Conservation (phyloP, 1,139 yeast species). For the Taphrina sp. region DNA sequence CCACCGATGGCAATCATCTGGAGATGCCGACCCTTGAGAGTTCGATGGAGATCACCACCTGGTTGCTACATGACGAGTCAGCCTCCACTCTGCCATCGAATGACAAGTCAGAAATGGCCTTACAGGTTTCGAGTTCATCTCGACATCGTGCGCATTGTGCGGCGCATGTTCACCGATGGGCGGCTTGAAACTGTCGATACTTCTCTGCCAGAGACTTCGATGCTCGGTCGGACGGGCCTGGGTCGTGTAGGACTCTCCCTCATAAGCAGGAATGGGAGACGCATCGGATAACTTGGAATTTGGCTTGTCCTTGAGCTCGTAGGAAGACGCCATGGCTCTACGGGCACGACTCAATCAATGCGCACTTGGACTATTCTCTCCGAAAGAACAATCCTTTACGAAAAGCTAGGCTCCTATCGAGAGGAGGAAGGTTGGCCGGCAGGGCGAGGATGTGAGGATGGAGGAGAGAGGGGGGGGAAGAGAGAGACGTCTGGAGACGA, state of each 20-base stretch:
- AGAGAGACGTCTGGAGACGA: no score
- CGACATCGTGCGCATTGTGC: slow-evolving; percentile 5
- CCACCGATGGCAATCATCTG: slow-evolving; percentile 64
- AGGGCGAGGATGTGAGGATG: no score
- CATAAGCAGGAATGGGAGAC: not conserved
- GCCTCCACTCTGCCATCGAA: not conserved
- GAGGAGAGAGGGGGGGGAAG: slow-evolving; percentile 1
- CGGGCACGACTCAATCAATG: no score
- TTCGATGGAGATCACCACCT: slow-evolving; percentile 42
- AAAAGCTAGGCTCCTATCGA: no score
- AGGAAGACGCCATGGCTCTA: slow-evolving; percentile 11
- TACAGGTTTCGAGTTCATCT: slow-evolving; percentile 13
- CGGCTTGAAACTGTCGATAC: slow-evolving; percentile 22
- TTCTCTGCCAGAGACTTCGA: slow-evolving; percentile 17
- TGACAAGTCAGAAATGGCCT: not conserved
- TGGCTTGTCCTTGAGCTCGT: slow-evolving; percentile 22
- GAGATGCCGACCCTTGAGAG: slow-evolving; percentile 51
- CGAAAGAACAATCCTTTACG: no score
- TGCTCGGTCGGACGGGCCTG: not conserved
- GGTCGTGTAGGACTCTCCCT: slow-evolving; percentile 16
- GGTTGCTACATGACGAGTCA: slow-evolving; percentile 7
- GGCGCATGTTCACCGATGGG: not conserved
- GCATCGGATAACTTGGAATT: no score
- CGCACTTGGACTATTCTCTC: no score
- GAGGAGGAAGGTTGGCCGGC: no score